A percentile compares a stretch with the other conserved stretches of the same genome.
Conservation (phyloP, 768 basidiomycete species). For the Guyanaporus albipodus region DNA sequence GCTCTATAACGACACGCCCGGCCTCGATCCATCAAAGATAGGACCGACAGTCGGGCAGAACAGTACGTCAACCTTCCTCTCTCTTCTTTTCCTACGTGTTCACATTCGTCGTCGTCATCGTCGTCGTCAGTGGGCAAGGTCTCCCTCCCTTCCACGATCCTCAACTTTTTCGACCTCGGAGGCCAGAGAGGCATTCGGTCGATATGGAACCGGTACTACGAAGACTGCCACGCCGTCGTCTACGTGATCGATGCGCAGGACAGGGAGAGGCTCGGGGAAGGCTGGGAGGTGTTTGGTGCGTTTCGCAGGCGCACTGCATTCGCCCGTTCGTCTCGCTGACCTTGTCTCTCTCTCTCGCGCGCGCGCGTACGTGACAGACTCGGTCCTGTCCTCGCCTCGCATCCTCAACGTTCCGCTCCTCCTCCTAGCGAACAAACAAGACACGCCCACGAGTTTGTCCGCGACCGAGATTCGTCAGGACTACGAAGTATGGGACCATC, state of each 20-base stretch:
- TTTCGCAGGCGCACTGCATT: neutral
- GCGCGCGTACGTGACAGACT: conserved; percentile 43
- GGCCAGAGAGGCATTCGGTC: conserved; percentile 91
- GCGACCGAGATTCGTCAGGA: conserved; percentile 89
- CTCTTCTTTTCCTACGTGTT: neutral
- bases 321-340: neutral
- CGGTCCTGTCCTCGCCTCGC: conserved; percentile 83
- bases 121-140: conserved; percentile 77
- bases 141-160: conserved; percentile 84
- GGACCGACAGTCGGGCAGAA: conserved; percentile 97
- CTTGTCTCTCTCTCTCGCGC: neutral
- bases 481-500: conserved; percentile 84
- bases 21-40: conserved; percentile 89
- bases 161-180: conserved; percentile 97
- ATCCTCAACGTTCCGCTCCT: conserved; percentile 88
- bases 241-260: conserved; percentile 95
- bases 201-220: conserved; percentile 94
- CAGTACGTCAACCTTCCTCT: conserved; percentile 51
- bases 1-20: conserved; percentile 80
- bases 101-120: neutral
- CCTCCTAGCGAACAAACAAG: conserved; percentile 96
- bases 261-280: conserved; percentile 82
- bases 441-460: conserved; percentile 71
- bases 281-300: conserved; percentile 97
- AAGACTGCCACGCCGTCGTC: conserved; percentile 94